Percentiles rank a stretch among this genome's conserved stretches.
These are phyloP conservation scores for Aspergillus cavernicola DNA, from an alignment of 495 filamentous ascomycete species.

Conservation along the genomic window DNA sequence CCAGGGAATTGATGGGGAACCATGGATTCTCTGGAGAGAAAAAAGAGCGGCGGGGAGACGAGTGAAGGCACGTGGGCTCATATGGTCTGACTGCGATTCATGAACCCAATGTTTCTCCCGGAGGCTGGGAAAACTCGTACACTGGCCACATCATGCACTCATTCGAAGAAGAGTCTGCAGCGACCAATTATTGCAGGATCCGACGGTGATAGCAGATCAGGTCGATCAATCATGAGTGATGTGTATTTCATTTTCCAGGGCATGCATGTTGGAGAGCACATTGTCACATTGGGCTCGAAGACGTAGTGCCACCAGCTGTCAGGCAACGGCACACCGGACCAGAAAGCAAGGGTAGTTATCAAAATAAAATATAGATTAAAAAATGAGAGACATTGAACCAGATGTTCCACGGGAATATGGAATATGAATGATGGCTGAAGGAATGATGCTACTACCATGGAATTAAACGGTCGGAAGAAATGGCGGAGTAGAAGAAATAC, in stretches of 20 bases:
- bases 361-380: constrained; percentile 5
- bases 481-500: not conserved
- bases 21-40: not conserved
- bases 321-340: not conserved
- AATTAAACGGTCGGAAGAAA: no score
- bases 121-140: not conserved
- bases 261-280: not conserved
- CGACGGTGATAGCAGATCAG: not conserved
- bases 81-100: constrained; percentile 1
- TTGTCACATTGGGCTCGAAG: constrained; percentile 1
- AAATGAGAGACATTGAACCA: not conserved
- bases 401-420: not conserved
- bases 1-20: not conserved
- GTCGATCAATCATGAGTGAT: constrained; percentile 1
- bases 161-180: not conserved
- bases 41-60: constrained; percentile 1
- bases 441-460: no score
- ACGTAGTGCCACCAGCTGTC: not conserved
- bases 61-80: not conserved
- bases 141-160: no score
- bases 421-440: no score
- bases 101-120: not conserved
- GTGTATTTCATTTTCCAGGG: not conserved
- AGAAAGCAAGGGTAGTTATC: not conserved
- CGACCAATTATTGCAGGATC: not conserved